Percentiles rank a stretch among this genome's conserved stretches.
Conservation (phyloP, 768 basidiomycete genomes). For the Phallus indusiatus region DNA sequence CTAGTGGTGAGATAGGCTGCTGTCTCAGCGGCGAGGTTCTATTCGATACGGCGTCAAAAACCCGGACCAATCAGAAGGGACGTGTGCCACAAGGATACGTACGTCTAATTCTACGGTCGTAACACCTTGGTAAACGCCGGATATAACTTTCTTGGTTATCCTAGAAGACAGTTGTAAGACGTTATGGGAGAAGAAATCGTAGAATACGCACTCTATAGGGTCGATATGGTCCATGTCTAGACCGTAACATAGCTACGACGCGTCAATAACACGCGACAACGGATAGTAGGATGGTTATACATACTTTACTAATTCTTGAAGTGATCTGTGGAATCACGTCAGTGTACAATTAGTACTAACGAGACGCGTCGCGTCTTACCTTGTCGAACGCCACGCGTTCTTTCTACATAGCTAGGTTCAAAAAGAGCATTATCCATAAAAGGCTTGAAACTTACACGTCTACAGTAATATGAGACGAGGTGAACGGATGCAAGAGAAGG, state of each 20-base stretch:
- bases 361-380: slow-evolving; percentile 32
- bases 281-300: background rate
- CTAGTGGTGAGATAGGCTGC: slow-evolving; percentile 96
- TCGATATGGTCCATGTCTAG: slow-evolving; percentile 88
- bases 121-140: slow-evolving; percentile 89
- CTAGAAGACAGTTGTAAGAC: slow-evolving; percentile 27
- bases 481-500: slow-evolving; percentile 19
- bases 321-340: slow-evolving; percentile 51
- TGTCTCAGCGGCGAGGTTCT: slow-evolving; percentile 97
- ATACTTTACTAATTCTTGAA: slow-evolving; percentile 61
- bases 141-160: slow-evolving; percentile 85
- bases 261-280: slow-evolving; percentile 13
- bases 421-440: slow-evolving; percentile 13
- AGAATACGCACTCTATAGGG: slow-evolving; percentile 68
- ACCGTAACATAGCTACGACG: slow-evolving; percentile 73
- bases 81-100: slow-evolving; percentile 20
- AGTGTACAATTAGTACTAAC: slow-evolving; percentile 8
- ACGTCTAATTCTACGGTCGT: slow-evolving; percentile 98
- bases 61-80: background rate
- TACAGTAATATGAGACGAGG: slow-evolving; percentile 3
- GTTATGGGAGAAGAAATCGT: background rate
- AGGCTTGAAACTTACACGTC: slow-evolving; percentile 14
- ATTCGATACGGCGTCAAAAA: slow-evolving; percentile 2
- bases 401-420: slow-evolving; percentile 49
- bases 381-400: slow-evolving; percentile 93